Evolutionary conservation across 2,329 filamentous ascomycete genomes (phyloP).

Genomic region (Fusarium scirpi): DNA sequence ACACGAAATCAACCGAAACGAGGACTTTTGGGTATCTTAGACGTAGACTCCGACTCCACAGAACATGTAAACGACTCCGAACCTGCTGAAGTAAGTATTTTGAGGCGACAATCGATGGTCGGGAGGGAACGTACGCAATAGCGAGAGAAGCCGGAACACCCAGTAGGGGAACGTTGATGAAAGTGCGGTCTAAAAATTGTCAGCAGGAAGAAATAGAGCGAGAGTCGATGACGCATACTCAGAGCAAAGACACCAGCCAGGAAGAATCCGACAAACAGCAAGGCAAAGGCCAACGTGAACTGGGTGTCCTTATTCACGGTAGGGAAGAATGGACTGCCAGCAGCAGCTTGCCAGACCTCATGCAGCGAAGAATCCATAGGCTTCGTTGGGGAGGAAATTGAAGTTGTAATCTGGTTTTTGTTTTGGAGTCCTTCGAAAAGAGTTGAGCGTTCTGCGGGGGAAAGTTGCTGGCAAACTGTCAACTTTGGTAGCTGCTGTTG

Average conservation of each 20-base stretch:
- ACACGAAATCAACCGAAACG: slow-evolving; percentile 50
- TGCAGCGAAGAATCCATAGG: slow-evolving; percentile 85
- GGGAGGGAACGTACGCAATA: slow-evolving; percentile 77
- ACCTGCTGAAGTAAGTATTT: slow-evolving; percentile 63
- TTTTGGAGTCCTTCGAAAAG: not conserved
- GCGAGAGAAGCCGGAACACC: slow-evolving; percentile 89
- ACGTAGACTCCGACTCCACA: slow-evolving; percentile 99
- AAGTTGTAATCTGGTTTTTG: not conserved
- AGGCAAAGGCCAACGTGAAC: slow-evolving; percentile 81
- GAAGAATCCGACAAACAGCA: slow-evolving; percentile 78
- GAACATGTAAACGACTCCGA: slow-evolving; percentile 98
- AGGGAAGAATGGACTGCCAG: slow-evolving; percentile 86
- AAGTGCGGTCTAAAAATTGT: slow-evolving; percentile 76
- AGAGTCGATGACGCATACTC: slow-evolving; percentile 67
- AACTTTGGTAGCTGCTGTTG: slow-evolving; percentile 25
- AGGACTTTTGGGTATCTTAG: slow-evolving; percentile 67
- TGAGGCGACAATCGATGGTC: not conserved
- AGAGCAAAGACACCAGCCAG: slow-evolving; percentile 85
- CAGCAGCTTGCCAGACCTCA: slow-evolving; percentile 93
- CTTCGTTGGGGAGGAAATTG: slow-evolving; percentile 29
- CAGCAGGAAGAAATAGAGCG: slow-evolving; percentile 25
- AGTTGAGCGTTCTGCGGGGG: slow-evolving; percentile 9
- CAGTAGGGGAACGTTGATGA: slow-evolving; percentile 80
- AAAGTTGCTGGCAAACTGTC: slow-evolving; percentile 14
- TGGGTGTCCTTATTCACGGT: slow-evolving; percentile 84